phyloP scores from a whole-genome alignment of 1,139 yeast species.

The Taphrina confusa region DNA sequence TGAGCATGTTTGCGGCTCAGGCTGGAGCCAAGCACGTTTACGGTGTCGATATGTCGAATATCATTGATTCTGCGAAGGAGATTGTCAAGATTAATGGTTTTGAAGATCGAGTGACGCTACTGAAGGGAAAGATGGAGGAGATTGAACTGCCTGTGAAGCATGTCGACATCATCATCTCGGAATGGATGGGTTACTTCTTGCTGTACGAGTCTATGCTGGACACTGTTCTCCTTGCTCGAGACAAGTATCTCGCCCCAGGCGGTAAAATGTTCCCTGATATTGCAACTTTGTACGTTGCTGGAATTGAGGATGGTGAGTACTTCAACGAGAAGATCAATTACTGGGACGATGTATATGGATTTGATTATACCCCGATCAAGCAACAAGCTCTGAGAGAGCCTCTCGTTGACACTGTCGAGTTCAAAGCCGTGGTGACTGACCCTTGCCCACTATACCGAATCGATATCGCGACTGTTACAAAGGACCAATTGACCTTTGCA shows the following conservation, averaged over 20 bases:
- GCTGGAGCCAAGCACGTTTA: conserved; percentile 63
- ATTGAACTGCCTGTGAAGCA: conserved; percentile 70
- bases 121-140: conserved; percentile 95
- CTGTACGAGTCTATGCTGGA: conserved; percentile 97
- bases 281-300: conserved; percentile 86
- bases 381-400: conserved; percentile 89
- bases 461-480: conserved; percentile 83
- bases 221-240: conserved; percentile 92
- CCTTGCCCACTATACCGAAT: conserved; percentile 72
- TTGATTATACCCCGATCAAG: conserved; percentile 76
- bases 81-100: conserved; percentile 83
- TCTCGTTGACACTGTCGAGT: conserved; percentile 87
- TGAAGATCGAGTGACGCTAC: conserved; percentile 78
- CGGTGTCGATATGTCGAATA: conserved; percentile 82
- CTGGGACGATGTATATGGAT: conserved; percentile 98
- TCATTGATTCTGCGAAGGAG: conserved; percentile 89
- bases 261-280: conserved; percentile 96
- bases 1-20: conserved; percentile 62
- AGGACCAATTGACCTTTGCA: conserved; percentile 77
- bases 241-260: conserved; percentile 77
- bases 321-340: conserved; percentile 88
- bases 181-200: conserved; percentile 99
- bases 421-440: conserved; percentile 71
- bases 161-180: conserved; percentile 94
- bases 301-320: conserved; percentile 92